Percentiles rank a stretch among this genome's conserved stretches.
Conservation (phyloP, 1,139 yeast species). For the Lodderomyces oxycetoniae region DNA sequence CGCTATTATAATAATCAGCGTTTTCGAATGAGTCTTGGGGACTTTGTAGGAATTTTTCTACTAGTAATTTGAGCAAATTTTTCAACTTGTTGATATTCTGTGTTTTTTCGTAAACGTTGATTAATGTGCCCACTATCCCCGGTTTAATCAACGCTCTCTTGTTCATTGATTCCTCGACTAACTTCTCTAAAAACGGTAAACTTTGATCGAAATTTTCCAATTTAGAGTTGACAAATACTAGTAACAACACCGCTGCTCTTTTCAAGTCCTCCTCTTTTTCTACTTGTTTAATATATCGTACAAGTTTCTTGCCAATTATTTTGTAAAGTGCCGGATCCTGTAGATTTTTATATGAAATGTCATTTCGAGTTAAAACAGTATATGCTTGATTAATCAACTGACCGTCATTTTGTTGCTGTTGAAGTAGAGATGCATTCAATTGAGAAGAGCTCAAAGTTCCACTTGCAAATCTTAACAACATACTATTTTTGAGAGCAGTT, state of each 20-base stretch:
- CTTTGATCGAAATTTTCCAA: slow-evolving; percentile 44
- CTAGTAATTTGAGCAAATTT: slow-evolving; percentile 22
- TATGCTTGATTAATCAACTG: slow-evolving; percentile 29
- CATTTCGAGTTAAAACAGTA: slow-evolving; percentile 27
- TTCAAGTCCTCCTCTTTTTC: slow-evolving; percentile 5
- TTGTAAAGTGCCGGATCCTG: slow-evolving; percentile 15
- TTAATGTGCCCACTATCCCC: slow-evolving; percentile 42
- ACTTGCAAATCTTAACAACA: slow-evolving; percentile 36
- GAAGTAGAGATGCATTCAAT: slow-evolving; percentile 18
- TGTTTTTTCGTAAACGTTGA: slow-evolving; percentile 42
- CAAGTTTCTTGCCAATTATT: slow-evolving; percentile 23
- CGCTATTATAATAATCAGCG: slow-evolving; percentile 29
- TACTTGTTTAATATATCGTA: slow-evolving; percentile 18
- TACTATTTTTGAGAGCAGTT: slow-evolving; percentile 40
- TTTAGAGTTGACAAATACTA: slow-evolving; percentile 43
- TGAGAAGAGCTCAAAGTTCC: slow-evolving; percentile 26
- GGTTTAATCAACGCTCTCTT: slow-evolving; percentile 25
- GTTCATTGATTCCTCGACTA: slow-evolving; percentile 16
- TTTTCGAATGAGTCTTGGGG: slow-evolving; percentile 20
- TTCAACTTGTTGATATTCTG: slow-evolving; percentile 23
- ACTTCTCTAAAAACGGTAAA: slow-evolving; percentile 35
- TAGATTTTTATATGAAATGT: slow-evolving; percentile 28
- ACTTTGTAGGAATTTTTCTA: slow-evolving; percentile 18
- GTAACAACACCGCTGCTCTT: slow-evolving; percentile 32
- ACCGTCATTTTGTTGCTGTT: slow-evolving; percentile 22